Evolutionary conservation across 1,284 basidiomycete species (phyloP).

Genomic region (Pyrrhoderma lamaoense): DNA sequence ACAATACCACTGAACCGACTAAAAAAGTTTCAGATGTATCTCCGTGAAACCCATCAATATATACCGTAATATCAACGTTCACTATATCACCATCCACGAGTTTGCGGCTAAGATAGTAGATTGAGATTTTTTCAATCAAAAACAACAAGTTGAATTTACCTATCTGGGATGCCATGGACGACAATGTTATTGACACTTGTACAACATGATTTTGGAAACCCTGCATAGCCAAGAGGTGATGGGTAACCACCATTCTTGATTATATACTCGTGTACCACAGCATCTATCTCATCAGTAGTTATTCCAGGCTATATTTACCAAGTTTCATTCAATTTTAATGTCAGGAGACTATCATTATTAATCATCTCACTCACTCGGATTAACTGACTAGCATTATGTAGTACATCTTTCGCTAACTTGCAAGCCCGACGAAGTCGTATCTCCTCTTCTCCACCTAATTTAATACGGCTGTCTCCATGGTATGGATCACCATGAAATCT

Average conservation of each 20-base stretch:
- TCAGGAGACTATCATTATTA: neutral
- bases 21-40: constrained; percentile 80
- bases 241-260: constrained; percentile 73
- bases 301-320: constrained; percentile 48
- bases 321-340: constrained; percentile 23
- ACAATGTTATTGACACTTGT: constrained; percentile 86
- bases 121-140: neutral
- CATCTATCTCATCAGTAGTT: constrained; percentile 71
- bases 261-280: constrained; percentile 64
- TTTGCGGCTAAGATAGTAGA: constrained; percentile 47
- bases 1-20: constrained; percentile 62
- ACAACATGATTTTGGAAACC: constrained; percentile 82
- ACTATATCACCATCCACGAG: constrained; percentile 77
- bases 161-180: constrained; percentile 82
- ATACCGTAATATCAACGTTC: constrained; percentile 82
- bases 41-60: constrained; percentile 73
- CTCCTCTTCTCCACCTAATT: constrained; percentile 54
- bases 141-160: constrained; percentile 41
- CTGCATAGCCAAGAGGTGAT: constrained; percentile 75
- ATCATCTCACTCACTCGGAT: constrained; percentile 40
- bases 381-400: constrained; percentile 50
- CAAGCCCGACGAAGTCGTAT: constrained; percentile 50
- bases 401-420: constrained; percentile 51
- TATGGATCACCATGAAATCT: constrained; percentile 13
- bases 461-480: constrained; percentile 36